Evolutionary conservation across 805 yeast genomes (phyloP).

Genomic region (Blastobotrys peoriensis): DNA sequence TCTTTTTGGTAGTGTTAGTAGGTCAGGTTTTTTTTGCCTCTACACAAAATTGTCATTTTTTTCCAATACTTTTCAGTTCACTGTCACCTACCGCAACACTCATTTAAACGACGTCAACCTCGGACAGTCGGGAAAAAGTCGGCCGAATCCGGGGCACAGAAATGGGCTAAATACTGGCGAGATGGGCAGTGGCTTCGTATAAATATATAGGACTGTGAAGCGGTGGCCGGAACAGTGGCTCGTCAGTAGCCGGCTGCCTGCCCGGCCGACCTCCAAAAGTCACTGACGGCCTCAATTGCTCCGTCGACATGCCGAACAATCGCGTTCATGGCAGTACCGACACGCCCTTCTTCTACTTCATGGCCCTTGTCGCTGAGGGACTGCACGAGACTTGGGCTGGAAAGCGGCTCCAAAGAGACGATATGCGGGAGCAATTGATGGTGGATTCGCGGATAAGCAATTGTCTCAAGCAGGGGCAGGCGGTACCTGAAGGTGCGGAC

Average conservation of each 20-base stretch:
- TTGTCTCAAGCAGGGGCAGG: constrained; percentile 55
- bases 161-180: too few relatives aligned
- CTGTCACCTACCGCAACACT: too few relatives aligned
- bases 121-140: too few relatives aligned
- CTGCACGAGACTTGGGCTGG: constrained; percentile 30
- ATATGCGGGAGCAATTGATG: constrained; percentile 81
- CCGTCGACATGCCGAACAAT: constrained; percentile 36
- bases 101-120: too few relatives aligned
- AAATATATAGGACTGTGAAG: too few relatives aligned
- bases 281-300: constrained; percentile 70
- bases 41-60: background rate
- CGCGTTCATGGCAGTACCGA: constrained; percentile 56
- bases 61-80: background rate
- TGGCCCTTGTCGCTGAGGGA: constrained; percentile 46
- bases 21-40: background rate
- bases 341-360: constrained; percentile 34
- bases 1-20: background rate
- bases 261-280: constrained; percentile 85
- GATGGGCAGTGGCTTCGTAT: too few relatives aligned
- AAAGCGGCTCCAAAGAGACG: constrained; percentile 53
- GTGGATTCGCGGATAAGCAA: constrained; percentile 78
- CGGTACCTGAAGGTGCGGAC: constrained; percentile 56
- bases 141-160: too few relatives aligned
- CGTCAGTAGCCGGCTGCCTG: constrained; percentile 64
- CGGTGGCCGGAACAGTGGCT: too few relatives aligned